Percentiles rank a stretch among this genome's conserved stretches.
These are phyloP conservation scores for Trifolium fragiferum DNA, from an alignment of 306 rosid species.

Conservation along the genomic window DNA sequence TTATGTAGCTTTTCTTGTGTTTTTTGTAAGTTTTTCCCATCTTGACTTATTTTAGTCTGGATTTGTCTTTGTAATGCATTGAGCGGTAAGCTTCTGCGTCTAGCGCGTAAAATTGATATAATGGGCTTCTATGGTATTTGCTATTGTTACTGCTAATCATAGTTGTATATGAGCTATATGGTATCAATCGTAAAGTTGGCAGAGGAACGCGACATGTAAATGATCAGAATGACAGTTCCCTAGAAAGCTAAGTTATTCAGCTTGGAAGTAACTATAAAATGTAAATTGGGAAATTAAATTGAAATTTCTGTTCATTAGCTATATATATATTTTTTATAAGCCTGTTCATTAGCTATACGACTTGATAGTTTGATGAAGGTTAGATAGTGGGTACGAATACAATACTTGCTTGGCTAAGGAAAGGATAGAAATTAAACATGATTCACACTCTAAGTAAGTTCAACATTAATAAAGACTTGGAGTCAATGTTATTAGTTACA, in stretches of 20 bases:
- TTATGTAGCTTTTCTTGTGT: not conserved
- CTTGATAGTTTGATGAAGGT: constrained; percentile 25
- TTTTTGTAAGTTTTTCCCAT: constrained; percentile 16
- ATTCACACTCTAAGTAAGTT: not conserved
- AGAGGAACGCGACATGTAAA: constrained; percentile 1
- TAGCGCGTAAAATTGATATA: not conserved
- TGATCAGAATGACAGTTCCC: not conserved
- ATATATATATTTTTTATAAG: too few relatives aligned
- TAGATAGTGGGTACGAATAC: not conserved
- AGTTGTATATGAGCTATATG: not conserved
- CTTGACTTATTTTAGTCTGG: constrained; percentile 25
- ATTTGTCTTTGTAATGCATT: constrained; percentile 1
- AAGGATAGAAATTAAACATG: not conserved
- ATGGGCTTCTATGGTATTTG: not conserved
- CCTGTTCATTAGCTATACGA: not conserved
- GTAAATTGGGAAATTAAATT: constrained; percentile 6
- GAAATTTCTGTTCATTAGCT: not conserved
- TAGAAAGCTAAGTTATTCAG: constrained; percentile 12
- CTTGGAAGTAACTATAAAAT: constrained; percentile 12
- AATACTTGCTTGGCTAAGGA: constrained; percentile 8
- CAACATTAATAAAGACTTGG: constrained; percentile 8
- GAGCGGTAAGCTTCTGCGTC: not conserved
- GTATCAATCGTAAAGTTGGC: constrained; percentile 8
- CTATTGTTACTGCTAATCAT: not conserved
- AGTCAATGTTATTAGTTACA: constrained; percentile 2